These are phyloP conservation scores for Phalaenopsis hybrid DNA, from an alignment of 116 monocot genomes.

Conservation along the genomic window DNA sequence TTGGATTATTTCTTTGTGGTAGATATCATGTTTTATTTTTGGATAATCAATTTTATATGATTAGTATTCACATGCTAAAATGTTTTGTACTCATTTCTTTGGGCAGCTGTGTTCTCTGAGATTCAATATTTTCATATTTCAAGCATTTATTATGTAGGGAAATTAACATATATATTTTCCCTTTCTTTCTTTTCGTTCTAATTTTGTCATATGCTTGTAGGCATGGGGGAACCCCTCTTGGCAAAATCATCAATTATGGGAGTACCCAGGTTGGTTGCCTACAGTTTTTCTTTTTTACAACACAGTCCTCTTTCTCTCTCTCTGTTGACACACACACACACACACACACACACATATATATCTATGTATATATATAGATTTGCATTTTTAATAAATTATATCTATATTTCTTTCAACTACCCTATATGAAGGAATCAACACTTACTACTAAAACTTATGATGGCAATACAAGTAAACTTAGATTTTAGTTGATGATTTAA, in stretches of 20 bases:
- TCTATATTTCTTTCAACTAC: neutral
- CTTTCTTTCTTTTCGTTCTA: neutral
- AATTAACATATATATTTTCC: neutral
- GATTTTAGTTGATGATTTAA: neutral
- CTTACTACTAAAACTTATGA: neutral
- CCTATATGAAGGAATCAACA: neutral
- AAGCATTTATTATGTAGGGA: neutral
- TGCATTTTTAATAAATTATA: neutral
- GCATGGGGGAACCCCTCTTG: constrained; percentile 43
- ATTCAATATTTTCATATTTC: neutral
- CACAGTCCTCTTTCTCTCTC: neutral
- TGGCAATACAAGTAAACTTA: neutral
- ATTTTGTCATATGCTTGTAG: constrained; percentile 22
- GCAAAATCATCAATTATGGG: constrained; percentile 41
- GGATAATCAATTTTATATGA: neutral
- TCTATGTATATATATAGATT: neutral
- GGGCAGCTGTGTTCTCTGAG: neutral
- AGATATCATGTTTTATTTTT: neutral
- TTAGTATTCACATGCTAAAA: neutral
- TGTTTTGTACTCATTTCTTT: neutral
- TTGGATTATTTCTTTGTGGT: neutral
- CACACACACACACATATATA: neutral
- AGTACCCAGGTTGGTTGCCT: constrained; percentile 39
- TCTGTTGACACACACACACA: too few relatives aligned
- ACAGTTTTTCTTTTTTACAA: neutral